Evolutionary conservation across 768 basidiomycete species (phyloP), one percentile per base, ranked within the genome.

Genomic region (Russula sp.): DNA sequence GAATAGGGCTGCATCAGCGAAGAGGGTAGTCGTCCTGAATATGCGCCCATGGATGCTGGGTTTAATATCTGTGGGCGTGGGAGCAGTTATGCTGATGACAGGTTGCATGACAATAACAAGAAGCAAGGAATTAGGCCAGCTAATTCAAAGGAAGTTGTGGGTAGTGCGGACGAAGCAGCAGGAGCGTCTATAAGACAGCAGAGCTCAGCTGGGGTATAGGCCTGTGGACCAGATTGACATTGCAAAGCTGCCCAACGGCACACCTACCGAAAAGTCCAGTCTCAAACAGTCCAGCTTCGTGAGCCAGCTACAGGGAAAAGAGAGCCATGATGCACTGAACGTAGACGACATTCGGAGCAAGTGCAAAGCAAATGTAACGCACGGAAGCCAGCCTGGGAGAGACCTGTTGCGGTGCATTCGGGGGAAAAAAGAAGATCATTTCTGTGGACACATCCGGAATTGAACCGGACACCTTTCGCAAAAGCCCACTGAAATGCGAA

Each of bases 1-100:
- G 70, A 86, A 85, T 62, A 86, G 74, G 65, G 82, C 83, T 64
- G 84, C 84, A 59, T 85, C 82, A 54, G 74, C 80, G 64, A 73
- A 73, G 72, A 85, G 83, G 20, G 72, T 68, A 16, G 64, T 59
- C 22, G 58, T 57, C 35, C 48, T 58, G 50, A 41, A 55, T 16
- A 60, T 55, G 46, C 59, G 53, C 14, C 52, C 52, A n/a, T 41
- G 35, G n/a, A 46, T 5, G 20, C 20, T 60, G 16, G 29, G 46
- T 11, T 42, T 55, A 9, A 29, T 11, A 20, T 38, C 14, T 34
- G 46, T 55, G 16, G 59, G 59, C 1, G 59, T 60, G n/a, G 52
- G 59, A 42, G 59, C 53, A 16, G 59, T 54, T 38, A 55, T 9
- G 18, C 52, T 55, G 46, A 60, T 55, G 46, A 60, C 18, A 16